Percentiles rank a stretch among this genome's conserved stretches.
These are phyloP conservation scores for Agrostemma githago DNA, from an alignment of 148 eudicot species.

Conservation along the genomic window DNA sequence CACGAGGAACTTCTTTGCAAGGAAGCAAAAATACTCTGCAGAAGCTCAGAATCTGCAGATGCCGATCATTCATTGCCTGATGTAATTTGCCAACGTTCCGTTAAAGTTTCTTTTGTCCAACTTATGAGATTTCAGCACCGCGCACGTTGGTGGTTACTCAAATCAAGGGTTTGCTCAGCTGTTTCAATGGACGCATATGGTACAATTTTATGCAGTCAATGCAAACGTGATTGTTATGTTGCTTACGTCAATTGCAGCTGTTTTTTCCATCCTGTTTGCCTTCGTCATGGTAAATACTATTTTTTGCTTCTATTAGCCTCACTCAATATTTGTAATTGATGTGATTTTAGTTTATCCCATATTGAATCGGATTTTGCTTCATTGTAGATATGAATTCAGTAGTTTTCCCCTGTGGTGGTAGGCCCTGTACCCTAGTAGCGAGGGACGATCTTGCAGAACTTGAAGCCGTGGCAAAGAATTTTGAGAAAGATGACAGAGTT, in stretches of 20 bases:
- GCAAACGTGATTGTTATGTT: constrained; percentile 94
- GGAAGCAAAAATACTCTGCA: constrained; percentile 76
- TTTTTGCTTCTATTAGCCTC: not conserved
- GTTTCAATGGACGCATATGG: constrained; percentile 52
- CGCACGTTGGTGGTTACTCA: constrained; percentile 76
- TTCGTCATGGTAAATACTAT: constrained; percentile 73
- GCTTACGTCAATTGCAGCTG: constrained; percentile 82
- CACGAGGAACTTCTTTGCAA: constrained; percentile 95
- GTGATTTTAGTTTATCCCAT: constrained; percentile 5
- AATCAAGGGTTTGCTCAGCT: constrained; percentile 36
- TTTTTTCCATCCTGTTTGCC: constrained; percentile 69
- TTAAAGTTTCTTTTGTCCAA: constrained; percentile 62
- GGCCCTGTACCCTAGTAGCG: constrained; percentile 37
- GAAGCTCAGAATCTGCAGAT: constrained; percentile 35
- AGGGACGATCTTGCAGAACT: constrained; percentile 65
- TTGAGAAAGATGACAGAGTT: constrained; percentile 62
- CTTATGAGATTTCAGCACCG: constrained; percentile 85
- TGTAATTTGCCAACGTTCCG: constrained; percentile 40
- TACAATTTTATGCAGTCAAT: constrained; percentile 81
- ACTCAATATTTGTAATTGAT: not conserved
- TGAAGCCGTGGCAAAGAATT: constrained; percentile 70
- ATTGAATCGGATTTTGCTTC: constrained; percentile 9
- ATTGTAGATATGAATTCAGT: constrained; percentile 46
- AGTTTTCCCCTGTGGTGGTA: constrained; percentile 68
- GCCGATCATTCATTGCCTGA: constrained; percentile 35